These are phyloP conservation scores for Harringtonia aguacate DNA, from an alignment of 2,329 filamentous ascomycete species.

Conservation along the genomic window DNA sequence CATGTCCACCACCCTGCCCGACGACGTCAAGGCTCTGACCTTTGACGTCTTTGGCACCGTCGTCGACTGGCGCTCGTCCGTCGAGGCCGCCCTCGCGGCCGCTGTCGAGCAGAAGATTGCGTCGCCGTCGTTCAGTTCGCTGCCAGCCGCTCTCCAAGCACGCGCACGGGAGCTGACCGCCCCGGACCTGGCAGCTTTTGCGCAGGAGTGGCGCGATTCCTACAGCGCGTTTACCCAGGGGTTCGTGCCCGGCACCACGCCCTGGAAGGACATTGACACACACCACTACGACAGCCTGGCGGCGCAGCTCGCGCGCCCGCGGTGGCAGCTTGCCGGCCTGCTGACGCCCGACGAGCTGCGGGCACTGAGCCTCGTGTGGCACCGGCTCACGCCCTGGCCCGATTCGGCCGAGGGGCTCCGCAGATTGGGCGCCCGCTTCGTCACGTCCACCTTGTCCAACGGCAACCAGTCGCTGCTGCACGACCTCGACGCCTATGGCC, in stretches of 20 bases:
- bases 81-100: conserved; percentile 46
- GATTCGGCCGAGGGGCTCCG: conserved; percentile 49
- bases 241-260: conserved; percentile 34
- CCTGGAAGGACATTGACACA: conserved; percentile 61
- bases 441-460: conserved; percentile 62
- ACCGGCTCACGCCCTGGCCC: conserved; percentile 58
- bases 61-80: conserved; percentile 65
- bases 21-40: conserved; percentile 45
- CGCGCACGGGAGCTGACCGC: conserved; percentile 39
- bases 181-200: conserved; percentile 53
- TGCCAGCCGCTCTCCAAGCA: conserved; percentile 34
- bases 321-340: conserved; percentile 45
- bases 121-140: conserved; percentile 30
- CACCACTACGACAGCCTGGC: conserved; percentile 56
- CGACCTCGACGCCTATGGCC: conserved; percentile 50
- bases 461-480: conserved; percentile 57
- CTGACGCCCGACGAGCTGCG: conserved; percentile 50
- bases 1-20: background rate
- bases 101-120: conserved; percentile 36
- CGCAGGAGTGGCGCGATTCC: conserved; percentile 57
- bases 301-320: conserved; percentile 42
- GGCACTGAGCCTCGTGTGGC: conserved; percentile 59
- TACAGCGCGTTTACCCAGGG: conserved; percentile 51
- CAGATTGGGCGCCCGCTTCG: conserved; percentile 38
- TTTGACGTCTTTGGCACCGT: conserved; percentile 76